Conservation (phyloP, 352 stramenopile species). For the Albugo candida region DNA sequence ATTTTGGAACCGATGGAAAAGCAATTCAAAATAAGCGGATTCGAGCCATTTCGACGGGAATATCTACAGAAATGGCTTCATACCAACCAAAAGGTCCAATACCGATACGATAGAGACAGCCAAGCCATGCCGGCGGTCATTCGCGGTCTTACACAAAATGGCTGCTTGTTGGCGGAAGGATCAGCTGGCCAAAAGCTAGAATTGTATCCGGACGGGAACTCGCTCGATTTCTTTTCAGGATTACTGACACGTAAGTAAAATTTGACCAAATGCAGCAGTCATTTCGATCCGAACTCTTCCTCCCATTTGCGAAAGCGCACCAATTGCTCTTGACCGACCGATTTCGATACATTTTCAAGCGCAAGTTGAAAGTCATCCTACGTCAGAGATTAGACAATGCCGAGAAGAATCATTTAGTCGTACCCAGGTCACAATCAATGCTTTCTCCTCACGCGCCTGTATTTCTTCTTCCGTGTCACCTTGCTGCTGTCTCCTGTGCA, state of each 20-base stretch:
- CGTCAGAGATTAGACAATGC: neutral
- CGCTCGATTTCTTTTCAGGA: constrained; percentile 74
- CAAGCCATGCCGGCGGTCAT: constrained; percentile 28
- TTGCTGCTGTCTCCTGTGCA: constrained; percentile 33
- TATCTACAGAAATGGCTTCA: constrained; percentile 77
- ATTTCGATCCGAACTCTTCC: constrained; percentile 68
- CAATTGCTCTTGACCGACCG: constrained; percentile 52
- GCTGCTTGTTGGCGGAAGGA: constrained; percentile 57
- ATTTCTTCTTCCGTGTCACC: constrained; percentile 29
- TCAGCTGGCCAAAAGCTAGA: constrained; percentile 20
- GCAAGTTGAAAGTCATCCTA: constrained; percentile 42
- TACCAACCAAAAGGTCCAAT: constrained; percentile 64
- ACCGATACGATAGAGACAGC: constrained; percentile 28
- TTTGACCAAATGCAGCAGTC: constrained; percentile 2
- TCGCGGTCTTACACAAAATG: constrained; percentile 58
- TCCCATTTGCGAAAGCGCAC: constrained; percentile 60
- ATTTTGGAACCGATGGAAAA: constrained; percentile 71
- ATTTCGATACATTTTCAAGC: constrained; percentile 66
- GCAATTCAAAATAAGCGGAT: constrained; percentile 60
- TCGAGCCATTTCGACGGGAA: constrained; percentile 65
- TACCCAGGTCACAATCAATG: constrained; percentile 24
- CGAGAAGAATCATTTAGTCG: neutral
- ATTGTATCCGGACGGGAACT: constrained; percentile 80
- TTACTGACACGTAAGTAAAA: constrained; percentile 78
- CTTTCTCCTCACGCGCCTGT: constrained; percentile 32